Base-by-base conservation (phyloP, 1,284 basidiomycete species). In the Coriolopsis trogii region DNA sequence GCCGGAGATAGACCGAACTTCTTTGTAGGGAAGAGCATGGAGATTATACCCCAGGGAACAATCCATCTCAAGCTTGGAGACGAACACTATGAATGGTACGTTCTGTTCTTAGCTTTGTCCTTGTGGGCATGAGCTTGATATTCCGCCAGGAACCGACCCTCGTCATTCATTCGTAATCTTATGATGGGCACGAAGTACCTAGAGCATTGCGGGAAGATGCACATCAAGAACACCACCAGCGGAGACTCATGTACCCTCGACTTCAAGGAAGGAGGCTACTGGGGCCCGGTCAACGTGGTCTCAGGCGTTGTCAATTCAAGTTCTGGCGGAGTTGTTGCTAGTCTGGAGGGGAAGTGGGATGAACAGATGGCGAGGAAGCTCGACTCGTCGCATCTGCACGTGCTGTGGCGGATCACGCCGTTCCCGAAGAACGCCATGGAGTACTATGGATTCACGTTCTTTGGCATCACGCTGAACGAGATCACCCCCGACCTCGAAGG, bases 161-260 rank as follows among this genome's bases (percentile, higher is more conserved):
- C 90, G 1, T 91, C 89, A 1, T 95, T 93, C 69, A 86, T 95
- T 77, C 77, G 93, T 55, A 95, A 95, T 69, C 75, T 95, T 51
- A 86, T 95, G 82, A 86, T 92, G 68, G 93, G 93, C 20, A 89
- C 89, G 16, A 94, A 94, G 65, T 95, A 95, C 68, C 78, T 95
- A 30, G 93, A 95, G 69, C 85, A 93, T 68, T 75, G 81, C 53
- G 84, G 92, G 56, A 80, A 85, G 67, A 81, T 92, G 81, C 79
- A 76, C 18, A 84, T 95, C 40, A 79, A 81, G 57, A 91, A 91
- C 59, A 73, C 69, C 3, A 72, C 71, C 18, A 80, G 77, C 15
- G 74, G 79, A 10, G 72, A 73, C 23, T 79, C 76, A 25, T 92
- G 89, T 60, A 73, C 82, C 12, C 68, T 94, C 18, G 87, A 91